Percentiles rank a stretch among this genome's conserved stretches.
Conservation (phyloP, 352 stramenopile genomes). For the Phytopythium helicoides region DNA sequence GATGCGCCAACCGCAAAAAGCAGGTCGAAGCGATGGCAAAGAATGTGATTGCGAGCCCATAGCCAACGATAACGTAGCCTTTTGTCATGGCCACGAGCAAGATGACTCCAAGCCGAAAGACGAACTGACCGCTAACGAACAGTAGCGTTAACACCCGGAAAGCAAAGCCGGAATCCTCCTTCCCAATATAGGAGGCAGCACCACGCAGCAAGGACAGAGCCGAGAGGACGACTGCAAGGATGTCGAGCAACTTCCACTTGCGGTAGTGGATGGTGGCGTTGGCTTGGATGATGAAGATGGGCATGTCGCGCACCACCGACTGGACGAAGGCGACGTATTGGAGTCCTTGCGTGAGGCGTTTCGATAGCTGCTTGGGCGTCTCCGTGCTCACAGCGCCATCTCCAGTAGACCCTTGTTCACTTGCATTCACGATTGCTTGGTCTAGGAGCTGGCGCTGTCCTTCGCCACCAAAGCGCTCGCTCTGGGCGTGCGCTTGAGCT, state of each 20-base stretch:
- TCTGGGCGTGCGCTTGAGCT: conserved; percentile 14
- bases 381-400: background rate
- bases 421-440: no score
- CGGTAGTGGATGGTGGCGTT: conserved; percentile 81
- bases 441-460: no score
- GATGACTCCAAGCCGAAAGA: conserved; percentile 52
- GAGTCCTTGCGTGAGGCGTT: conserved; percentile 27
- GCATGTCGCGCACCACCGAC: conserved; percentile 64
- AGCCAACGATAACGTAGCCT: conserved; percentile 34
- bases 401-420: no score
- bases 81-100: conserved; percentile 69
- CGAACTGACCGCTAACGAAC: conserved; percentile 63
- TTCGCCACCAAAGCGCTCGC: background rate
- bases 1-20: conserved; percentile 38
- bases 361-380: conserved; percentile 2
- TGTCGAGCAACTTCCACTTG: conserved; percentile 67
- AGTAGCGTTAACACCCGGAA: conserved; percentile 31
- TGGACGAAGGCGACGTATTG: conserved; percentile 64
- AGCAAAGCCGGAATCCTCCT: conserved; percentile 25
- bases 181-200: conserved; percentile 38
- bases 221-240: conserved; percentile 55
- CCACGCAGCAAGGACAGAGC: conserved; percentile 47
- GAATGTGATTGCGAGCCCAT: conserved; percentile 27
- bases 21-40: conserved; percentile 32
- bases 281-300: conserved; percentile 69